phyloP scores from a whole-genome alignment of 441 rosid species.

The Breynia disticha region DNA sequence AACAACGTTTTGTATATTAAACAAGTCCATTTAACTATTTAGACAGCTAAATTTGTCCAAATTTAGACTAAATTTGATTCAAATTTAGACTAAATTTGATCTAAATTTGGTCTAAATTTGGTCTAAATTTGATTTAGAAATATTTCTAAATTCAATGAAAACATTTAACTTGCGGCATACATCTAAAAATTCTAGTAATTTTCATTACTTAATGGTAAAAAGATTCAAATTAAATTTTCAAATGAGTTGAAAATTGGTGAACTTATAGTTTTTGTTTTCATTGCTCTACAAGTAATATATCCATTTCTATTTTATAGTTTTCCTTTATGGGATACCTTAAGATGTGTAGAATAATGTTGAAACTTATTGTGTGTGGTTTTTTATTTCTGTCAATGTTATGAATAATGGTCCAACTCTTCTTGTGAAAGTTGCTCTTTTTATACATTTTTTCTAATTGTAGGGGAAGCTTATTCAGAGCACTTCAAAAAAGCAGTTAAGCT shows the following conservation, averaged over 20 bases:
- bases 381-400: background rate
- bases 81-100: no score
- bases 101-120: no score
- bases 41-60: no score
- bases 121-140: no score
- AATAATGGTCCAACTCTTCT: background rate
- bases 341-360: slow-evolving; percentile 1
- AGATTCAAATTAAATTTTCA: background rate
- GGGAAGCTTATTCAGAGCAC: slow-evolving; percentile 84
- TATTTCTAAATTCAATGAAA: no score
- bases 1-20: no score
- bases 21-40: no score
- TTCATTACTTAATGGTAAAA: background rate
- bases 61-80: no score
- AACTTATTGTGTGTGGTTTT: background rate
- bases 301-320: background rate
- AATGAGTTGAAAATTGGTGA: background rate
- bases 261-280: slow-evolving; percentile 1
- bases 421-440: background rate
- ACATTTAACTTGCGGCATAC: background rate
- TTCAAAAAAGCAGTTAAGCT: slow-evolving; percentile 58
- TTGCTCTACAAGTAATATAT: slow-evolving; percentile 29
- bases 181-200: background rate
- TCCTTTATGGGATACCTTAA: background rate
- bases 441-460: slow-evolving; percentile 31